Percentiles rank a stretch among this genome's conserved stretches.
Evolutionary conservation across 306 rosid species (phyloP).

Genomic region (Nissolia schottii): DNA sequence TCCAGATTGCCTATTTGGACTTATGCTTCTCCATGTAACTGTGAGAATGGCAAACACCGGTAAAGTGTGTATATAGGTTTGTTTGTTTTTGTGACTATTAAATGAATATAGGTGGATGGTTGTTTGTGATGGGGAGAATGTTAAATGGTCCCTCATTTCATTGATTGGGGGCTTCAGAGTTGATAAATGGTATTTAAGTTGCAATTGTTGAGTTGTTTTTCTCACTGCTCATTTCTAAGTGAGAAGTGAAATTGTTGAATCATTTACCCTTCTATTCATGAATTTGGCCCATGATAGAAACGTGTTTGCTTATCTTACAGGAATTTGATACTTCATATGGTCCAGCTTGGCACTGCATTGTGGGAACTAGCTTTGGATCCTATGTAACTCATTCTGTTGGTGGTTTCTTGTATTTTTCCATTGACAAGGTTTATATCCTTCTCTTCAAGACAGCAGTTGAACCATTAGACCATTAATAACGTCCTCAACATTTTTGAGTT

Average conservation of each 20-base stretch:
- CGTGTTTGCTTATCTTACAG: constrained; percentile 36
- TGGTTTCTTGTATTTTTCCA: constrained; percentile 87
- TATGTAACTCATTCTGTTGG: constrained; percentile 89
- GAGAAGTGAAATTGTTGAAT: neutral
- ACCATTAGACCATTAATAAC: constrained; percentile 57
- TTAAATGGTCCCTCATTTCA: constrained; percentile 21
- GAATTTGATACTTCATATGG: constrained; percentile 86
- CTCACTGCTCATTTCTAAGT: neutral
- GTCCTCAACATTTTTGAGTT: neutral
- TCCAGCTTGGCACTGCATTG: constrained; percentile 99
- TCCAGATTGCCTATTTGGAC: neutral
- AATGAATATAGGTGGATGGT: constrained; percentile 16
- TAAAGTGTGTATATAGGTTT: neutral
- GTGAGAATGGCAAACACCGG: neutral
- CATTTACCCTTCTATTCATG: neutral
- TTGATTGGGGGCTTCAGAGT: neutral
- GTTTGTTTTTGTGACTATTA: constrained; percentile 12
- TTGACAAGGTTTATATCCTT: constrained; percentile 90
- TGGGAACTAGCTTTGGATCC: constrained; percentile 95
- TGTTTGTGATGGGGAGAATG: constrained; percentile 15
- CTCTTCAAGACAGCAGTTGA: constrained; percentile 94
- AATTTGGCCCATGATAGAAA: constrained; percentile 2
- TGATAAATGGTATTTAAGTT: neutral
- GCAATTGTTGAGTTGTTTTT: neutral
- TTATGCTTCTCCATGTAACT: neutral